Evolutionary conservation across 2,329 filamentous ascomycete species (phyloP).

Genomic region (Aspergillus tubingensis): DNA sequence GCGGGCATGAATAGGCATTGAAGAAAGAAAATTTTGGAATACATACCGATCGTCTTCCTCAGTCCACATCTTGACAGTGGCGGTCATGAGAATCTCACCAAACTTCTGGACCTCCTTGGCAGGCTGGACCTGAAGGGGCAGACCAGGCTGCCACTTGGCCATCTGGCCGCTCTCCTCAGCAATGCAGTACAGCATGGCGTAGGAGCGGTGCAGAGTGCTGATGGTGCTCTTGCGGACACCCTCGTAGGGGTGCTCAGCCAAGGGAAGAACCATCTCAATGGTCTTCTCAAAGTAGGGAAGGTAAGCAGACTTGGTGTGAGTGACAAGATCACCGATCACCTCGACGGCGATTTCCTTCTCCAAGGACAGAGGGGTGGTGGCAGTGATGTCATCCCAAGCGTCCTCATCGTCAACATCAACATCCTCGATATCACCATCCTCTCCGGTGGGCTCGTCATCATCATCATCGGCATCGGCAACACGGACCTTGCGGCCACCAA

Average conservation of each 20-base stretch:
- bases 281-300: constrained; percentile 87
- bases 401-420: constrained; percentile 77
- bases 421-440: constrained; percentile 62
- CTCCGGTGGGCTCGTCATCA: constrained; percentile 51
- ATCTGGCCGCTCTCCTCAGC: constrained; percentile 76
- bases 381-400: constrained; percentile 79
- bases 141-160: constrained; percentile 83
- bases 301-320: constrained; percentile 76
- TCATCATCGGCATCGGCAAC: constrained; percentile 67
- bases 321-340: constrained; percentile 88
- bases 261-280: constrained; percentile 75
- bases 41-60: constrained; percentile 94
- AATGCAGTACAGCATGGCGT: constrained; percentile 85
- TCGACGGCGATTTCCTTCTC: constrained; percentile 98
- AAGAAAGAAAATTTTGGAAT: constrained; percentile 23
- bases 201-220: constrained; percentile 88
- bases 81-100: constrained; percentile 79
- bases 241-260: constrained; percentile 87
- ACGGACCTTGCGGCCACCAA: constrained; percentile 84
- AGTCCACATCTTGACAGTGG: constrained; percentile 81
- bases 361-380: constrained; percentile 83
- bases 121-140: constrained; percentile 80
- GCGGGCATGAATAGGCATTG: constrained; percentile 8
- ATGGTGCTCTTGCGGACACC: constrained; percentile 91
- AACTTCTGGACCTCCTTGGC: constrained; percentile 79